Evolutionary conservation across 164 flowering plant species (phyloP).

Genomic region (Pachysandra terminalis): DNA sequence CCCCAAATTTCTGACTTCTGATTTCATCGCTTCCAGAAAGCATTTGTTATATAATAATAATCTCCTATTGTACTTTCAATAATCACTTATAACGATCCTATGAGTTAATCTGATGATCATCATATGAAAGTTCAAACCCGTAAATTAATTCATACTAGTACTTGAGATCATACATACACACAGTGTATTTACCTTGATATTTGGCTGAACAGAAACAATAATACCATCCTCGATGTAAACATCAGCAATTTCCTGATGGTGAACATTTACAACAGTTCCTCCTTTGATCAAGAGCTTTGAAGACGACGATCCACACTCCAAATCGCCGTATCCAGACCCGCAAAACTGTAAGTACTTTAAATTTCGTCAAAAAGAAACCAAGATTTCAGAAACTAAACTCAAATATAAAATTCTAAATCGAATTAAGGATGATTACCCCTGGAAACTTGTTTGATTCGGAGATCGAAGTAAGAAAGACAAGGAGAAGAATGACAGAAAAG

Average conservation of each 20-base stretch:
- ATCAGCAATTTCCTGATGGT: conserved; percentile 78
- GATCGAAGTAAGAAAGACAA: neutral
- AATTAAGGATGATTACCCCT: conserved; percentile 19
- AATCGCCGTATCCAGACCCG: conserved; percentile 42
- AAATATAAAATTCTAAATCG: neutral
- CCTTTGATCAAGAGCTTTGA: too few species aligned
- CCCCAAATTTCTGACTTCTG: too few species aligned
- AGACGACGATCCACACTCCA: conserved; percentile 42
- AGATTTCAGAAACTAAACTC: neutral
- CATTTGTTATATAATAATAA: too few species aligned
- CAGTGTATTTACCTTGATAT: conserved; percentile 56
- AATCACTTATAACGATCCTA: too few species aligned
- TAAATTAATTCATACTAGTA: too few species aligned
- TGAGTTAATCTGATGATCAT: too few species aligned
- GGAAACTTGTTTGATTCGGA: conserved; percentile 19
- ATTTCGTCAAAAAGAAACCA: neutral
- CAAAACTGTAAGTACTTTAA: conserved; percentile 43
- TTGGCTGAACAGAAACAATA: conserved; percentile 65
- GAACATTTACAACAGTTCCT: conserved; percentile 95
- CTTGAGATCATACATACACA: too few species aligned
- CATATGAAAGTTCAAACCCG: too few species aligned
- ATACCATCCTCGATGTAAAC: conserved; percentile 93
- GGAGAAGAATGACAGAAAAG: conserved; percentile 13
- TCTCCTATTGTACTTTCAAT: too few species aligned
- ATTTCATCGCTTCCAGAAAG: too few species aligned